phyloP scores from a whole-genome alignment of 352 stramenopile species.

The Phytopythium vexans region DNA sequence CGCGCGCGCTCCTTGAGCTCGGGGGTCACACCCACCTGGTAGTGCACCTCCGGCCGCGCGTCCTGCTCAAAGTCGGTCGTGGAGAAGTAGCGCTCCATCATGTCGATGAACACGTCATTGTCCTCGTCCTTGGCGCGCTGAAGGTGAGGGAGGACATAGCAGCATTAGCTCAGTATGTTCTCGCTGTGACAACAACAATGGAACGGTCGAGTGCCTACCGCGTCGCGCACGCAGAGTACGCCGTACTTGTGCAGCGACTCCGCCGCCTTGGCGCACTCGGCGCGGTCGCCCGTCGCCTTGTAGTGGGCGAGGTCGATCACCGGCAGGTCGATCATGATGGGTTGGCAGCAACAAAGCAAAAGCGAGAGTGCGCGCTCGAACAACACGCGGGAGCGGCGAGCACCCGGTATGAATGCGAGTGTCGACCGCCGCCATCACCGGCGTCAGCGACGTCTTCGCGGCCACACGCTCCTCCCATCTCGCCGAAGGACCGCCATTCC shows the following conservation, averaged over 20 bases:
- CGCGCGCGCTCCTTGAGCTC: constrained; percentile 82
- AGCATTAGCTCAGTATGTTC: neutral
- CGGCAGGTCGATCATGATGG: constrained; percentile 66
- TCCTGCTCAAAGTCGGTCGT: constrained; percentile 85
- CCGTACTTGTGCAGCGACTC: constrained; percentile 85
- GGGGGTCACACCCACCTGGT: constrained; percentile 89
- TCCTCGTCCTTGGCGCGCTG: constrained; percentile 66
- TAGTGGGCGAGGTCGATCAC: constrained; percentile 84
- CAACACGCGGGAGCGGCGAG: neutral
- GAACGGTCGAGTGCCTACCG: constrained; percentile 19
- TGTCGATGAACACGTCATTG: constrained; percentile 87
- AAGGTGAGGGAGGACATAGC: constrained; percentile 1
- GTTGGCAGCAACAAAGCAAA: constrained; percentile 8
- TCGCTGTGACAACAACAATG: neutral
- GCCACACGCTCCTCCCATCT: too few species aligned
- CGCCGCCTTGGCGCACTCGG: constrained; percentile 72
- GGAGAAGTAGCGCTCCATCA: constrained; percentile 94
- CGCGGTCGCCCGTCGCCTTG: constrained; percentile 59
- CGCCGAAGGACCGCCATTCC: neutral
- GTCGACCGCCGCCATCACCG: too few species aligned
- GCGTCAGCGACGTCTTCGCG: too few species aligned
- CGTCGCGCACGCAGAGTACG: constrained; percentile 78
- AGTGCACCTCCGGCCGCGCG: constrained; percentile 85
- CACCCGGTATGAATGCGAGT: too few species aligned
- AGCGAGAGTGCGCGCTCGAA: constrained; percentile 1